Conservation (phyloP, 1,284 basidiomycete species). For the Ustilago loliicola region DNA sequence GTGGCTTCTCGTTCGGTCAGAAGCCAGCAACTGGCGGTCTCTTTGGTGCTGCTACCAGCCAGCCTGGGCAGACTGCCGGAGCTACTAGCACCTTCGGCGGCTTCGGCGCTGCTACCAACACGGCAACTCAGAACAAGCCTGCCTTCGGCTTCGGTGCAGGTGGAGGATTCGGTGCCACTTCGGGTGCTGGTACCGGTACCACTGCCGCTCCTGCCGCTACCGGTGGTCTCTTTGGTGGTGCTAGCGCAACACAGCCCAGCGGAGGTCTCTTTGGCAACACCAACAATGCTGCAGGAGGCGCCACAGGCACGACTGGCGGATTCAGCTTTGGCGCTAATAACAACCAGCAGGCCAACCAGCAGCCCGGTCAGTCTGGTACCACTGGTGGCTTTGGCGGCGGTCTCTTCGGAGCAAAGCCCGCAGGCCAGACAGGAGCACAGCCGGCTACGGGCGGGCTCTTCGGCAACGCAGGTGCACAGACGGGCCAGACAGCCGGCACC, state of each 20-base stretch:
- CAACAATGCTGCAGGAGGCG: conserved; percentile 24
- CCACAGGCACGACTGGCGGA: conserved; percentile 44
- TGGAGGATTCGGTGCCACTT: conserved; percentile 48
- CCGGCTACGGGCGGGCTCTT: conserved; percentile 71
- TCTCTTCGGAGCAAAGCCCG: conserved; percentile 66
- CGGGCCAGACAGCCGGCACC: conserved; percentile 64
- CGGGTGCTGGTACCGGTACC: conserved; percentile 43
- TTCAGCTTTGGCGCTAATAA: conserved; percentile 55
- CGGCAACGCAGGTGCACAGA: conserved; percentile 44
- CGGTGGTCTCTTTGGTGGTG: conserved; percentile 72
- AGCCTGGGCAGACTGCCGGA: conserved; percentile 52
- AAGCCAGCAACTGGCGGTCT: conserved; percentile 71
- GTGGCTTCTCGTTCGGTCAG: conserved; percentile 57
- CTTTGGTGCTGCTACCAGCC: conserved; percentile 72
- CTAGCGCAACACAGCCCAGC: conserved; percentile 55
- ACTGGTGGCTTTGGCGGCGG: conserved; percentile 60
- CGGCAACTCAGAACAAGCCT: conserved; percentile 59
- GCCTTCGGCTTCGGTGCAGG: conserved; percentile 64
- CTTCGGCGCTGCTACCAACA: conserved; percentile 55
- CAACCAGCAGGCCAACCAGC: conserved; percentile 42
- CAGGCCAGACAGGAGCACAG: conserved; percentile 51
- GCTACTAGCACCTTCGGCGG: conserved; percentile 60
- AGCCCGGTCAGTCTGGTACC: conserved; percentile 41
- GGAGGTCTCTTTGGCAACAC: conserved; percentile 53
- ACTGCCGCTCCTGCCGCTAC: conserved; percentile 60